Evolutionary conservation across 1,139 yeast species (phyloP).

Genomic region (Schwanniomyces etchellsii): DNA sequence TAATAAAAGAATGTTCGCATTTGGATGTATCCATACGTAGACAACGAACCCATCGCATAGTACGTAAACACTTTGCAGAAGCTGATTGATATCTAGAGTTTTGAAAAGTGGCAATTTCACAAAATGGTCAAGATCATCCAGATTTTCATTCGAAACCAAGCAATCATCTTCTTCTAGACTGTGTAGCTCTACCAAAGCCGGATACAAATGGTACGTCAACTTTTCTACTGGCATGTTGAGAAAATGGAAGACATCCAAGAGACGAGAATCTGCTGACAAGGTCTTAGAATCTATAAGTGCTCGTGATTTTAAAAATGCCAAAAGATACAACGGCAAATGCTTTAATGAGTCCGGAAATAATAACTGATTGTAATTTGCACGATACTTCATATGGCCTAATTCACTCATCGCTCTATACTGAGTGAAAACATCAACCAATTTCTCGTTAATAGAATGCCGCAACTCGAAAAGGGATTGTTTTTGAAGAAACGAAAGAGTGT

Average conservation of each 20-base stretch:
- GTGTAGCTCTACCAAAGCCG: slow-evolving; percentile 74
- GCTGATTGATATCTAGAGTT: slow-evolving; percentile 40
- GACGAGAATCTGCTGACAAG: slow-evolving; percentile 49
- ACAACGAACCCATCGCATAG: slow-evolving; percentile 65
- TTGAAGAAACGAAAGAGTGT: slow-evolving; percentile 58
- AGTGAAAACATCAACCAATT: slow-evolving; percentile 68
- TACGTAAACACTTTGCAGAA: slow-evolving; percentile 74
- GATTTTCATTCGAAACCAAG: slow-evolving; percentile 22
- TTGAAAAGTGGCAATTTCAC: slow-evolving; percentile 45
- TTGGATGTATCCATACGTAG: slow-evolving; percentile 66
- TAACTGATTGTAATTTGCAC: slow-evolving; percentile 56
- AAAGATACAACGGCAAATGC: slow-evolving; percentile 62
- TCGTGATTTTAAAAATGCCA: slow-evolving; percentile 64
- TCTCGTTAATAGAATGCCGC: slow-evolving; percentile 57
- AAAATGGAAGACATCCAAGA: slow-evolving; percentile 52
- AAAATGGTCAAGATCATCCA: slow-evolving; percentile 43
- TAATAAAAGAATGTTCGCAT: slow-evolving; percentile 62
- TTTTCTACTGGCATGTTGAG: slow-evolving; percentile 53
- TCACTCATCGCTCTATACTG: slow-evolving; percentile 62
- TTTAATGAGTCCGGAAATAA: slow-evolving; percentile 79
- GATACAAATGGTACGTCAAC: slow-evolving; percentile 67
- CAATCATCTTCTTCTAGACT: slow-evolving; percentile 55
- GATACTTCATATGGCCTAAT: slow-evolving; percentile 42
- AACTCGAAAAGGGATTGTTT: slow-evolving; percentile 57
- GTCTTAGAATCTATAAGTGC: slow-evolving; percentile 52